Evolutionary conservation across 1,139 yeast genomes (phyloP), one percentile per base, ranked within the genome.

Genomic region (Pichia inconspicua): DNA sequence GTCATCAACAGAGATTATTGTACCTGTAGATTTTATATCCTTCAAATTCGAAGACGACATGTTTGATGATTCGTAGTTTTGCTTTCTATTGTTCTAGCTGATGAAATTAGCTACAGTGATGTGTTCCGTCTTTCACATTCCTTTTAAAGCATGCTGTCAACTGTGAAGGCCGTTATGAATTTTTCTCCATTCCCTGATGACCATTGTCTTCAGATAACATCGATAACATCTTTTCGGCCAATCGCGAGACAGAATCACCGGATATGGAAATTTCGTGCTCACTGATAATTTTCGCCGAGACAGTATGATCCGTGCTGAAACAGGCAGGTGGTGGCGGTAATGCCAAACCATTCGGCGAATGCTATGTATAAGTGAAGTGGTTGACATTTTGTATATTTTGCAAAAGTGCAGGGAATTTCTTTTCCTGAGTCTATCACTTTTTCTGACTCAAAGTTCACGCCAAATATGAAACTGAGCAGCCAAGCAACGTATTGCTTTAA

Each of bases 1-100:
- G 22, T 61, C 61, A 48, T 63, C 67, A 38, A 63, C 64, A 1
- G 63, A 56, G 14, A 63, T 40, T 25, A 62, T 56, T 1, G 65
- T 60, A 3, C 61, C 46, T n/a, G 46, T 49, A 9, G 53, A 44
- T 17, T 40, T 45, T 19, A 46, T 8, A 2, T 22, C 37, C 11
- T 34, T 34, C 22, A 34, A 2, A 11, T 34, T 4, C 2, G 44
- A 32, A 2, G 40, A 32, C 4, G 52, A 45, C 50, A 44, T 47
- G 12, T 9, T 41, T 35, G 11, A 25, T 15, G 11, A 34, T 15
- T 34, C 5, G 22, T 22, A 22, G 22, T 22, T 22, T 4, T 22
- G 22, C 22, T 22, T 5, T 5, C 22, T 22, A 22, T 22, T 22
- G 22, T 22, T 22, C 22, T 22, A 22, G 5, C 3, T 22, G 22